Percentiles rank a stretch among this genome's conserved stretches.
These are phyloP conservation scores for Colletotrichum chrysophilum DNA, from an alignment of 2,329 filamentous ascomycete species.

Conservation along the genomic window DNA sequence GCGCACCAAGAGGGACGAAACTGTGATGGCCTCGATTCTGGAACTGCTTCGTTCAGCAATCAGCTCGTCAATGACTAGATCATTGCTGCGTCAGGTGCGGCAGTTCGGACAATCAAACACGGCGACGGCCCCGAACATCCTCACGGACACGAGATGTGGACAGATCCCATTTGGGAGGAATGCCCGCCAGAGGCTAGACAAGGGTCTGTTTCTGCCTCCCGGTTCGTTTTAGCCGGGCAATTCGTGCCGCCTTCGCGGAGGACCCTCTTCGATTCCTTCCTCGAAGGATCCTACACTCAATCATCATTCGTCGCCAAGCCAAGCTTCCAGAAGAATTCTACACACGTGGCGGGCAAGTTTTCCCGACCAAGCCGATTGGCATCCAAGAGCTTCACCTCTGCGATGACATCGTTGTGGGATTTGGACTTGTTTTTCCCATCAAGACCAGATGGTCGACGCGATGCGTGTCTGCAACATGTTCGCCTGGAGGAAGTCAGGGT, in stretches of 20 bases:
- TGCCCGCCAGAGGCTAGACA: background rate
- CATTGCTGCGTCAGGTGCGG: slow-evolving; percentile 23
- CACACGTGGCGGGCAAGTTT: background rate
- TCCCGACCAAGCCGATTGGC: background rate
- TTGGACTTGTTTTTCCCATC: background rate
- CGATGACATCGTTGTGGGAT: background rate
- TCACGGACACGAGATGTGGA: background rate
- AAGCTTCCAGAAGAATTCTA: slow-evolving; percentile 7
- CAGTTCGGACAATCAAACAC: slow-evolving; percentile 35
- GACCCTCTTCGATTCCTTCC: background rate
- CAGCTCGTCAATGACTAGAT: background rate
- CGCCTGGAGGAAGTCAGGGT: background rate
- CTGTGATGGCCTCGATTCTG: background rate
- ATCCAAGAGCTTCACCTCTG: background rate
- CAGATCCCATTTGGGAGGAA: background rate
- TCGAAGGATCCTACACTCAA: background rate
- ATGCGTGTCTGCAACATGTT: background rate
- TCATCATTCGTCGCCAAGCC: background rate
- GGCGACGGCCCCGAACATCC: background rate
- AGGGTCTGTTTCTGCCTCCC: background rate
- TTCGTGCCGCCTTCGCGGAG: background rate
- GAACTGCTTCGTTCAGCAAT: background rate
- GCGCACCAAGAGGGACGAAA: background rate
- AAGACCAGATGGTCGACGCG: background rate
- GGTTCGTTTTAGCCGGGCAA: background rate